Evolutionary conservation across 2,329 filamentous ascomycete species (phyloP), one percentile per base, ranked within the genome.

Genomic region (Epichloe festucae): DNA sequence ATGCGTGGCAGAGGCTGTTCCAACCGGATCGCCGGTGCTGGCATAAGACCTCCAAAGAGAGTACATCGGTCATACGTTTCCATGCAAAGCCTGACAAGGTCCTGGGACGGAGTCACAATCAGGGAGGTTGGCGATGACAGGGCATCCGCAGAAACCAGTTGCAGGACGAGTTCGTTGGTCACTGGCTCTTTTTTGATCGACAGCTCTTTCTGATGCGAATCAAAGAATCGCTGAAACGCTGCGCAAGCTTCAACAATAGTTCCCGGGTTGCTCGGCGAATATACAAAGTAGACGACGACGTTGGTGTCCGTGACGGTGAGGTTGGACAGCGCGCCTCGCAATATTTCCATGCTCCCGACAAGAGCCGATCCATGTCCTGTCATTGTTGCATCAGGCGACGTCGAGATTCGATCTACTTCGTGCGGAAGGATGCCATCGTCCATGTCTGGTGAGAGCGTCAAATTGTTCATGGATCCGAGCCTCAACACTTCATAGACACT

Each of bases 61-160:
- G 77, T 78, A 60, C 86, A 89, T 5, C 87, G 81, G 61, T 89
- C 85, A 59, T 91, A 93, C 2, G 85, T 79, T 65, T 91, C 85
- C 53, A 88, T 73, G 17, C 84, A 85, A 15, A 90, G 70, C 51
- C 71, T 77, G 44, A 73, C 70, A 58, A 85, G 78, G 14, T 83
- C 81, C 5, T 68, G 63, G 0, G 80, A 77, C 2, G 78, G 73
- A 1, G 82, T 77, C n/a, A 86, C 73, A 1, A 82, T 76, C 14
- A 89, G 67, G 2, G 75, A 74, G 1, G 77, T 76, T 4, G 79
- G 72, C 1, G 81, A 84, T 7, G 83, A 80, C 8, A 93, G 66
- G n/a, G 82, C 71, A 52, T 80, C 77, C 15, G 83, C 73, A 0
- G 88, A 84, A 1, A 94, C 70, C 2, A 94, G 74, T 61, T 94